Base-by-base conservation (phyloP, 352 stramenopile species). In the Pythium scleroteichum region DNA sequence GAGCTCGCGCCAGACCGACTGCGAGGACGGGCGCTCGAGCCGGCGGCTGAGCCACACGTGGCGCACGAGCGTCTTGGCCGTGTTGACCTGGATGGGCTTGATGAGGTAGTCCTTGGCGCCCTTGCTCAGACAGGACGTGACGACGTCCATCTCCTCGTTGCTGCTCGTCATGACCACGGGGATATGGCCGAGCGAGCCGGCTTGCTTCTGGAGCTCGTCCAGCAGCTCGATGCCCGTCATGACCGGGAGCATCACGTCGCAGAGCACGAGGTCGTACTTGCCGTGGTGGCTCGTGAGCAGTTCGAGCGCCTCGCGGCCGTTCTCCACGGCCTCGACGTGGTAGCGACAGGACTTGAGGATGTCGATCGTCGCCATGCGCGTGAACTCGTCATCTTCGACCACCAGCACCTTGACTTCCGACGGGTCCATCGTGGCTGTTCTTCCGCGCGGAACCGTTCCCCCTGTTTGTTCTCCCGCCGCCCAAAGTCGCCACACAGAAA, bases 51-150 rank as follows among this genome's bases (percentile, higher is more conserved):
- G 79, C 86, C 86, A 95, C 29, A 95, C 86, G 65, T 95, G 86
- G 49, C 86, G 86, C 53, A 95, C 85, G 27, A 95, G 78, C 33
- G 86, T 95, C 82, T 95, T 95, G 64, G 86, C 86, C 14, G 84
- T 95, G 69, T 95, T 94, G 39, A 94, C 83, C 51, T 94, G 85
- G 42, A 96, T 94, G 20, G 88, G 88, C 69, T 96, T 96, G 71
- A 96, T 95, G 38, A 96, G 58, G 49, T 96, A 96, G 71, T 96
- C 88, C 62, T 95, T 96, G 44, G 88, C 86, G 39, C 88, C 88
- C 41, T 94, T 95, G 62, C 84, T 93, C 13, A 95, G 69, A 55
- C 86, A 95, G 32, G 82, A 91, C 53, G 86, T 95, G 62, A 95
- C 86, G 12, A 95, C 86, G 59, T 95, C 83, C 82, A 96, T 94